Conservation (phyloP, 306 rosid species). For the Vicia villosa region DNA sequence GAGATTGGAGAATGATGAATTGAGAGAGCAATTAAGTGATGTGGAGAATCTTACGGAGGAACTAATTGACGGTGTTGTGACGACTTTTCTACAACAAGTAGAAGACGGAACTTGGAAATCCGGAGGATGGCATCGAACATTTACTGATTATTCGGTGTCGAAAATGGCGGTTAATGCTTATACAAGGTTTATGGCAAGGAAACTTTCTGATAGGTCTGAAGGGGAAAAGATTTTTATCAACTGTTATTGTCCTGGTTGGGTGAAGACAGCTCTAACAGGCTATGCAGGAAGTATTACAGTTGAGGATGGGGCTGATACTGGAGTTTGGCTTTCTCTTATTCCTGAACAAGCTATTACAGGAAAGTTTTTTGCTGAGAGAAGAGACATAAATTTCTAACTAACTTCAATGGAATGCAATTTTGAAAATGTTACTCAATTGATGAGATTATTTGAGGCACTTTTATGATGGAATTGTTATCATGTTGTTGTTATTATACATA, state of each 20-base stretch:
- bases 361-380: conserved; percentile 83
- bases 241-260: conserved; percentile 93
- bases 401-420: neutral
- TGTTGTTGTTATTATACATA: conserved; percentile 1
- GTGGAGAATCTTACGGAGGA: conserved; percentile 61
- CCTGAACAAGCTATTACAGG: conserved; percentile 76
- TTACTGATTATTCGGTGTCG: conserved; percentile 80
- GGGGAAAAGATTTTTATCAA: conserved; percentile 76
- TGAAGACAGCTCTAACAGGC: conserved; percentile 89
- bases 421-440: neutral
- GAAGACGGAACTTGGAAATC: conserved; percentile 81
- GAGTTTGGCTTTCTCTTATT: conserved; percentile 88
- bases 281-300: conserved; percentile 77
- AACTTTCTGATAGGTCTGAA: conserved; percentile 54
- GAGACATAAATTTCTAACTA: conserved; percentile 62
- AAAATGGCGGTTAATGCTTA: conserved; percentile 80
- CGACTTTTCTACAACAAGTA: conserved; percentile 68
- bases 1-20: conserved; percentile 58
- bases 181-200: conserved; percentile 69
- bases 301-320: conserved; percentile 93
- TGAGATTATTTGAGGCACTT: conserved; percentile 20
- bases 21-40: conserved; percentile 64
- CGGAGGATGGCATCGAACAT: conserved; percentile 80
- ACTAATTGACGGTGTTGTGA: conserved; percentile 52
- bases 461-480: neutral